Evolutionary conservation across 345 rosid genomes (phyloP).

Genomic region (Arabidopsis arenosa): DNA sequence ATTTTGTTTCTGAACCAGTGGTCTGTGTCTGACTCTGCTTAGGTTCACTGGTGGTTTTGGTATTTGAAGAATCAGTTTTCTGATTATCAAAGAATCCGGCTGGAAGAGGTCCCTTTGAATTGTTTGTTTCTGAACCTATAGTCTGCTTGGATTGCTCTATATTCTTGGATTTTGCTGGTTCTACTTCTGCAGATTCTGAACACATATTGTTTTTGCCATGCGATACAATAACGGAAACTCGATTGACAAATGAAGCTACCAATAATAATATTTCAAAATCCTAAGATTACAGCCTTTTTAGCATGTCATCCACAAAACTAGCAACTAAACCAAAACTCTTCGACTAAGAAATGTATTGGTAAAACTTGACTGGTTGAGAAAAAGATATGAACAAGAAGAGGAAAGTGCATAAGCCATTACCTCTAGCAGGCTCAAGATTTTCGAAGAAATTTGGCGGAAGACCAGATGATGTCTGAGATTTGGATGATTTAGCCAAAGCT

Average conservation of each 20-base stretch:
- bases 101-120: conserved; percentile 68
- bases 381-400: neutral
- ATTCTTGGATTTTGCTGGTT: conserved; percentile 27
- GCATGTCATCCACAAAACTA: neutral
- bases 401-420: conserved; percentile 42
- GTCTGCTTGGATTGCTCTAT: conserved; percentile 43
- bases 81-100: conserved; percentile 82
- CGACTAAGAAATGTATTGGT: neutral
- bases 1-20: conserved; percentile 49
- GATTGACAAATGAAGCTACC: neutral
- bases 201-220: neutral
- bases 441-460: conserved; percentile 72
- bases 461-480: conserved; percentile 51
- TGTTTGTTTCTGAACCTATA: conserved; percentile 51
- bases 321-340: conserved; percentile 1
- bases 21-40: conserved; percentile 37
- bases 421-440: conserved; percentile 45
- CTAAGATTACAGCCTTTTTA: neutral
- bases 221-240: neutral
- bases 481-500: conserved; percentile 41
- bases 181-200: conserved; percentile 11
- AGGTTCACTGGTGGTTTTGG: conserved; percentile 51
- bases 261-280: neutral
- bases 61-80: conserved; percentile 67
- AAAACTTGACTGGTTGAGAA: neutral